phyloP scores from a whole-genome alignment of 257 asterid genomes.

The Anisodus tanguticus region DNA sequence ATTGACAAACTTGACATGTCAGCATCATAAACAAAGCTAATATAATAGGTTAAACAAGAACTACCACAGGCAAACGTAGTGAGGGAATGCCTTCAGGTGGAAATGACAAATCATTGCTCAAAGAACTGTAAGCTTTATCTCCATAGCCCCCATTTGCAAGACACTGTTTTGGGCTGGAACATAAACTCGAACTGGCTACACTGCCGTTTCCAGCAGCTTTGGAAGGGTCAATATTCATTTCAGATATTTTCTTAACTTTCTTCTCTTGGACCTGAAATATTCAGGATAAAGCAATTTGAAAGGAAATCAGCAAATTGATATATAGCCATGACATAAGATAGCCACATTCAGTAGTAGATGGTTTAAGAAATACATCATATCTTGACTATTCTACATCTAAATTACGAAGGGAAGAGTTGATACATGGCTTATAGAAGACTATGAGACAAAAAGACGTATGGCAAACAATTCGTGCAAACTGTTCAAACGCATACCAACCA shows the following conservation, averaged over 20 bases:
- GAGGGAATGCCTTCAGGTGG: conserved; percentile 61
- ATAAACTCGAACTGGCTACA: conserved; percentile 54
- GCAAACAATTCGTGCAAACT: background rate
- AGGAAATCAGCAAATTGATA: conserved; percentile 24
- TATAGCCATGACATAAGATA: conserved; percentile 17
- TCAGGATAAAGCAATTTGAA: conserved; percentile 24
- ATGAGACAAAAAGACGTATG: background rate
- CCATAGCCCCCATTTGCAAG: conserved; percentile 63
- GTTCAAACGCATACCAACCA: background rate
- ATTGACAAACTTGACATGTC: conserved; percentile 25
- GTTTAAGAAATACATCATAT: background rate
- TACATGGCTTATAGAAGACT: background rate
- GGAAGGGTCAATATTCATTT: conserved; percentile 52
- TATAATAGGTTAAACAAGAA: conserved; percentile 45
- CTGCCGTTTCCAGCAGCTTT: conserved; percentile 60
- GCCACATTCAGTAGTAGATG: conserved; percentile 19
- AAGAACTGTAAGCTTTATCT: conserved; percentile 50
- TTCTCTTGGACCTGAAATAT: conserved; percentile 75
- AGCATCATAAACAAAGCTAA: conserved; percentile 25
- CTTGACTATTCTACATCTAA: background rate
- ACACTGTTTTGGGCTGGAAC: conserved; percentile 55
- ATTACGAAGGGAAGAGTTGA: background rate
- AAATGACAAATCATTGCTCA: conserved; percentile 53
- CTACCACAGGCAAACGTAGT: conserved; percentile 78
- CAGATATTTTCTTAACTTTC: conserved; percentile 69